Conservation (phyloP, 1,284 basidiomycete genomes). For the Amylostereum areolatum region DNA sequence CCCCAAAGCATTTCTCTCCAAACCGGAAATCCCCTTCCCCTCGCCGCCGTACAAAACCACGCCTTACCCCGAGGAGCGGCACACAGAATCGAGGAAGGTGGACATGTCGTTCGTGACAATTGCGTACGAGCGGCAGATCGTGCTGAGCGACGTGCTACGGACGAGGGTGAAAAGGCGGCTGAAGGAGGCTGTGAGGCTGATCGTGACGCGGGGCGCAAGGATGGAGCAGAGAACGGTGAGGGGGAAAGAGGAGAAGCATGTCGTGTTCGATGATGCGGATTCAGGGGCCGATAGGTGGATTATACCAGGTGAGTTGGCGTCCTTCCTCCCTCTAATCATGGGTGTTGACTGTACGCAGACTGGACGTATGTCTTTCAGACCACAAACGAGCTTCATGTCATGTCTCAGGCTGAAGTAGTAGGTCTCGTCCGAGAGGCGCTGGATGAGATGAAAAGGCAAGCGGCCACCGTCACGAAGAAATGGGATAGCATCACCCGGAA, state of each 20-base stretch:
- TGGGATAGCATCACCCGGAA: too few species aligned
- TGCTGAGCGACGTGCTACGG: neutral
- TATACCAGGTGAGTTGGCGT: neutral
- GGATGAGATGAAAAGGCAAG: neutral
- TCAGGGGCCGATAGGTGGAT: neutral
- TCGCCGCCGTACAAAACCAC: neutral
- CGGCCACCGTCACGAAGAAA: neutral
- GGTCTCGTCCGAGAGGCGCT: neutral
- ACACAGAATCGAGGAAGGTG: neutral
- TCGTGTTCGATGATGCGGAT: neutral
- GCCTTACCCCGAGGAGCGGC: neutral
- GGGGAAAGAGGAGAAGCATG: neutral
- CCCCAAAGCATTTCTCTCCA: neutral
- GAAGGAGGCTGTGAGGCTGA: neutral
- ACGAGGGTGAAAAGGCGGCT: neutral
- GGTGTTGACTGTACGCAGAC: neutral
- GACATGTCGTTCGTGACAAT: neutral
- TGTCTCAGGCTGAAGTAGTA: neutral
- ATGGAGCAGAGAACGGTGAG: neutral
- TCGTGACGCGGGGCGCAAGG: neutral
- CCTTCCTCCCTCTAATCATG: neutral
- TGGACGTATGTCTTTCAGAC: neutral
- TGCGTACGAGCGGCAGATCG: neutral
- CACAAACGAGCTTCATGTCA: neutral
- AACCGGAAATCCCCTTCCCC: neutral